These are phyloP conservation scores for Diversispora eburnea DNA, from an alignment of 192 early-diverging fungal species.

Conservation along the genomic window DNA sequence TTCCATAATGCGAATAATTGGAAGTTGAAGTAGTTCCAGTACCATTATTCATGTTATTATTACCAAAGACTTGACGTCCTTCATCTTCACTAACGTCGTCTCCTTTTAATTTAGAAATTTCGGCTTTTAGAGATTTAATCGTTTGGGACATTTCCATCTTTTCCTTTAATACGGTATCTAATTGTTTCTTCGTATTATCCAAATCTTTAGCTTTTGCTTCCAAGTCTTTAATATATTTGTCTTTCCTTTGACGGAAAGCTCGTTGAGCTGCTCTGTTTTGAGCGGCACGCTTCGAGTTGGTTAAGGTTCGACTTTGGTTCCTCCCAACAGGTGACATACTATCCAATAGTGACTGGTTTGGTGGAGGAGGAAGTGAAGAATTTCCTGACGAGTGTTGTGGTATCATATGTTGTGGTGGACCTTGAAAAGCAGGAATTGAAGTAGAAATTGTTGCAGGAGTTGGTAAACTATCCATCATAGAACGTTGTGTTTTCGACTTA, in stretches of 20 bases:
- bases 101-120: constrained; percentile 12
- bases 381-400: neutral
- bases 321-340: neutral
- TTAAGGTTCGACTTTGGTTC: neutral
- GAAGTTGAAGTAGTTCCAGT: neutral
- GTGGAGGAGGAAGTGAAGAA: neutral
- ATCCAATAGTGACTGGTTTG: neutral
- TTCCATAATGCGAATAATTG: neutral
- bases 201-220: constrained; percentile 70
- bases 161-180: constrained; percentile 11
- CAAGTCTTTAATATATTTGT: constrained; percentile 75
- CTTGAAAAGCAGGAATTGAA: neutral
- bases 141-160: constrained; percentile 5
- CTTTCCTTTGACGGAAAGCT: constrained; percentile 84
- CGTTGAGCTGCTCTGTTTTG: constrained; percentile 90
- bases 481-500: neutral
- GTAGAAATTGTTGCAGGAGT: neutral
- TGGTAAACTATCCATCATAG: neutral
- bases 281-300: constrained; percentile 67
- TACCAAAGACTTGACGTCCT: neutral
- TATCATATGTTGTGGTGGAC: too few species aligned
- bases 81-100: constrained; percentile 6
- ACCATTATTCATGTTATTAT: neutral
- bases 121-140: neutral
- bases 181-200: constrained; percentile 4